Conservation (phyloP, 106 monocot genomes). For the Acorus calamus region DNA sequence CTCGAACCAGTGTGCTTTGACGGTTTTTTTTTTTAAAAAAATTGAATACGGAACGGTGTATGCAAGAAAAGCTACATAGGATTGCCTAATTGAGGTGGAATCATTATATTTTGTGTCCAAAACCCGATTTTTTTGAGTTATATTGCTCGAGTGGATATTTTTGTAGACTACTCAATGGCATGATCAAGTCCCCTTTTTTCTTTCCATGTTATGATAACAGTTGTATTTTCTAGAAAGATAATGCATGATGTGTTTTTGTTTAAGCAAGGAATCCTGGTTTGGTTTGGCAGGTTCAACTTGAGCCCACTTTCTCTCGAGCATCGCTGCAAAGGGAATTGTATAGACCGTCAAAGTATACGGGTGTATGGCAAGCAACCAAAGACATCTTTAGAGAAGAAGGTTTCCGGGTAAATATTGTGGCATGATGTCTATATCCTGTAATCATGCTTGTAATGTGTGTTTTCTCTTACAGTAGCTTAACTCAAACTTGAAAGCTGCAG, state of each 20-base stretch:
- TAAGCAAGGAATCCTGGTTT: too few relatives aligned
- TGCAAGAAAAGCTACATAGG: too few relatives aligned
- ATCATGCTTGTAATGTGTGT: conserved; percentile 1
- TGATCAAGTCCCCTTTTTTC: neutral
- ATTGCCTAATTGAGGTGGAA: too few relatives aligned
- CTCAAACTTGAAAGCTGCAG: too few relatives aligned
- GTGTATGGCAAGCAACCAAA: conserved; percentile 74
- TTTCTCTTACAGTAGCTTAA: neutral
- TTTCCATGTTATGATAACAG: neutral
- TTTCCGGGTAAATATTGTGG: conserved; percentile 36
- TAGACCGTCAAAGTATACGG: conserved; percentile 76
- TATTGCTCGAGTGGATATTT: neutral
- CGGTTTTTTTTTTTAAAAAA: too few relatives aligned
- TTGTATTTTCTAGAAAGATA: too few relatives aligned
- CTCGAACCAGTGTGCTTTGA: neutral
- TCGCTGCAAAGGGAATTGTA: conserved; percentile 40
- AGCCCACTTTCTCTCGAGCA: conserved; percentile 74
- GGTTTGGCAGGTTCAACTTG: conserved; percentile 85
- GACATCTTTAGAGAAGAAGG: conserved; percentile 91
- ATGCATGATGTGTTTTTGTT: too few relatives aligned
- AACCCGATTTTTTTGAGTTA: neutral
- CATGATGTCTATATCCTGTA: neutral
- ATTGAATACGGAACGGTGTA: too few relatives aligned
- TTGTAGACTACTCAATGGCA: neutral
- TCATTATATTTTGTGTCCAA: neutral